Evolutionary conservation across 345 rosid genomes (phyloP), one percentile per base, ranked within the genome.

Genomic region (Noccaea bulbosa): DNA sequence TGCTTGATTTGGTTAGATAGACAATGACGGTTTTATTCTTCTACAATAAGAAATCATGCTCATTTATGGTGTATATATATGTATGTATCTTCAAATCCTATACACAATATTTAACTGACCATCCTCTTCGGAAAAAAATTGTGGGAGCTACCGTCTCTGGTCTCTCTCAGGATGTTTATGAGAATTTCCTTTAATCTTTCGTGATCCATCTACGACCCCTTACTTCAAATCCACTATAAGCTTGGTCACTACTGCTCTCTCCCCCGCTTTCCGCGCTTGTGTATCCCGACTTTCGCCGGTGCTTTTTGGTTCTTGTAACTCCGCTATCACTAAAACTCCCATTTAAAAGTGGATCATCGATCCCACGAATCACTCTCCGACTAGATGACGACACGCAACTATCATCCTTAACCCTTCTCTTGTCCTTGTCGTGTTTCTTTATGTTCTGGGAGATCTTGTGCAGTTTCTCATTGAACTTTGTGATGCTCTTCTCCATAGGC

Each of bases 401-500:
- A 70, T 94, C 97, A 43, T 91, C 99, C 85, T 89, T 91, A 16
- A 88, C 87, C 74, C 86, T 84, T 76, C 81, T 88, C 83, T 55
- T 84, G 11, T 89, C 97, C 73, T 87, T 93, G 84, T 87, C 91
- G 7, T 85, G 89, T 73, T 73, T 86, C 82, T 88, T 93, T 8
- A 93, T 91, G 84, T 89, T 89, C 71, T 87, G 85, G 22, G 99
- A 94, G 77, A 94, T 87, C 78, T 82, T 91, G 73, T 89, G 90
- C 73, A 89, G 53, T 77, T 94, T 89, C 81, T 89, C 87, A 67
- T 93, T 93, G 77, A 93, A 91, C 78, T 83, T 89, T 5, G 93
- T 85, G 69, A 95, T 85, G 35, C 98, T 96, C 80, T 95, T 92
- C 77, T 95, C 99, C 81, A 95, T 81, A 35, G 98, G 99, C 79